phyloP scores from a whole-genome alignment of 495 filamentous ascomycete genomes.

The Aspergillus sparsus region DNA sequence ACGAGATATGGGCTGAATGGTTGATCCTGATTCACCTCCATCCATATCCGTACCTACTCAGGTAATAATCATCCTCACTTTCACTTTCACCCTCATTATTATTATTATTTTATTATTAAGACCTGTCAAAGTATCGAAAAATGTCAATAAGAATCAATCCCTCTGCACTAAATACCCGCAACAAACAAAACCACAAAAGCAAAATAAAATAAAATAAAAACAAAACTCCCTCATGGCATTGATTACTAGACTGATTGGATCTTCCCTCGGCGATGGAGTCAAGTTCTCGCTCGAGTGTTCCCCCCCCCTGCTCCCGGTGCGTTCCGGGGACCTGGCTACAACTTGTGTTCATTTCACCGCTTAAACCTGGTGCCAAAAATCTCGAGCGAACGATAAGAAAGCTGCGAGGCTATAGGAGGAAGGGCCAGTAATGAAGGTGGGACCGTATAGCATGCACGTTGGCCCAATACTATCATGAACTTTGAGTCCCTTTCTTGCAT shows the following conservation, averaged over 20 bases:
- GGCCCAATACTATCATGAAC: slow-evolving; percentile 26
- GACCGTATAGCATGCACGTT: slow-evolving; percentile 28
- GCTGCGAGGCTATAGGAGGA: slow-evolving; percentile 16
- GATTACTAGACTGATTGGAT: slow-evolving; percentile 24
- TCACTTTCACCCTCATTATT: too few species aligned
- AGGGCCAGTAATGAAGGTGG: slow-evolving; percentile 13
- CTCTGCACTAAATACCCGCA: slow-evolving; percentile 19
- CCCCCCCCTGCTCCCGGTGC: slow-evolving; percentile 26
- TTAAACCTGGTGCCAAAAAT: slow-evolving; percentile 19
- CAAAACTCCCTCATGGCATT: slow-evolving; percentile 14
- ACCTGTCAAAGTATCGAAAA: too few species aligned
- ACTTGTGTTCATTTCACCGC: slow-evolving; percentile 28
- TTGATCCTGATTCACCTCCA: slow-evolving; percentile 9
- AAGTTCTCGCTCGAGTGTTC: slow-evolving; percentile 14
- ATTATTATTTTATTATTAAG: too few species aligned
- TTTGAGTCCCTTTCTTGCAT: slow-evolving; percentile 23
- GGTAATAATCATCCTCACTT: too few species aligned
- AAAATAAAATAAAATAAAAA: too few species aligned
- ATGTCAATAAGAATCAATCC: too few species aligned
- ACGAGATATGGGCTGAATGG: slow-evolving; percentile 10
- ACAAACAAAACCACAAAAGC: background rate
- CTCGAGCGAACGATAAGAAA: slow-evolving; percentile 30
- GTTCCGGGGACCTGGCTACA: slow-evolving; percentile 31
- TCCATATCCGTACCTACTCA: too few species aligned
- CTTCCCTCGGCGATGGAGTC: slow-evolving; percentile 16